These are phyloP conservation scores for Phytophthora sojae DNA, from an alignment of 352 stramenopile genomes.

Conservation along the genomic window DNA sequence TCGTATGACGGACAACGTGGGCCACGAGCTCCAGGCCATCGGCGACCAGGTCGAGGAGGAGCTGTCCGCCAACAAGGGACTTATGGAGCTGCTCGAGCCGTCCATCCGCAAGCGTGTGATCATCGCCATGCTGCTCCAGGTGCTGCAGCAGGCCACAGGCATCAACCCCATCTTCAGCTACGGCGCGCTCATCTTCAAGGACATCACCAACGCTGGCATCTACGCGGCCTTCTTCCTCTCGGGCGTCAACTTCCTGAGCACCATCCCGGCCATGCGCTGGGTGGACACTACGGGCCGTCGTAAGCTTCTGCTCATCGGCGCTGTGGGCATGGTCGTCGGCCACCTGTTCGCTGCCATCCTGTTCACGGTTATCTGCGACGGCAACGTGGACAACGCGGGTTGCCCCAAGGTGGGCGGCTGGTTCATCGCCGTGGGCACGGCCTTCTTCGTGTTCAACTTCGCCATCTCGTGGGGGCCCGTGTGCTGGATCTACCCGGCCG, in stretches of 20 bases:
- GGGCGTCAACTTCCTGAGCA: conserved; percentile 21
- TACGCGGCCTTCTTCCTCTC: conserved; percentile 26
- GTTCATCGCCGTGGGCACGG: conserved; percentile 18
- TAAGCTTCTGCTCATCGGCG: conserved; percentile 22
- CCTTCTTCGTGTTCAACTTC: conserved; percentile 28
- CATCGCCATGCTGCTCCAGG: conserved; percentile 33
- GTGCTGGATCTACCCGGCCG: conserved; percentile 28
- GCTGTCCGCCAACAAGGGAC: conserved; percentile 21
- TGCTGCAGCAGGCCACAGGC: conserved; percentile 40
- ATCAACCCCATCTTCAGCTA: conserved; percentile 46
- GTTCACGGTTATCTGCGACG: conserved; percentile 37
- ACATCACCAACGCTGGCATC: conserved; percentile 22
- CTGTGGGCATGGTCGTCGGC: conserved; percentile 14
- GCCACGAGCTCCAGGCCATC: conserved; percentile 44
- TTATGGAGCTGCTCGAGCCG: conserved; percentile 33
- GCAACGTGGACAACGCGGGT: conserved; percentile 20
- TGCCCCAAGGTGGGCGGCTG: conserved; percentile 15
- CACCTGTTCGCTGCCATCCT: conserved; percentile 33
- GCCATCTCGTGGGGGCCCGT: conserved; percentile 23
- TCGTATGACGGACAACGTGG: conserved; percentile 30
- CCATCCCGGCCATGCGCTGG: conserved; percentile 27
- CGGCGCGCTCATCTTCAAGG: conserved; percentile 21
- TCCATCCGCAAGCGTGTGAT: conserved; percentile 35
- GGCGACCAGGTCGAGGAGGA: conserved; percentile 42
- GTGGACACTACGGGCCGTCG: conserved; percentile 22